A percentile compares a stretch with the other conserved stretches of the same genome.
These are phyloP conservation scores for Ceratobasidium sp. DNA, from an alignment of 1,284 basidiomycete species.

Conservation along the genomic window DNA sequence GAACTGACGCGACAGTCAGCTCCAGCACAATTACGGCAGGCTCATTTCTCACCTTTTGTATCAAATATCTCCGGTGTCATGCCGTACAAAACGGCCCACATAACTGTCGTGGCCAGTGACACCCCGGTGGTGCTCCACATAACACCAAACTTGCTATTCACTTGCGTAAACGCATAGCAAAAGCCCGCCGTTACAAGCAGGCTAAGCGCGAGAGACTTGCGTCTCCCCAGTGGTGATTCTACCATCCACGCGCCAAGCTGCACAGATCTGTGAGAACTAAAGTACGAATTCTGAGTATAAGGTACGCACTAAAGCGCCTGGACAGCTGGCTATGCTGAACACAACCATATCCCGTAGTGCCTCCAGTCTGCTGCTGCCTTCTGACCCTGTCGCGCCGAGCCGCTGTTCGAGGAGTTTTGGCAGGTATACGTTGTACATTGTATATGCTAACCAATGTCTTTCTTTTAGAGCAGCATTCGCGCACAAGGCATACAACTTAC, in stretches of 20 bases:
- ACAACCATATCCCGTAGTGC: conserved; percentile 87
- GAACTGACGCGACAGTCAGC: conserved; percentile 62
- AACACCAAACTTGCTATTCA: conserved; percentile 73
- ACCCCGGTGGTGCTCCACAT: conserved; percentile 85
- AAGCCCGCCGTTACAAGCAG: conserved; percentile 86
- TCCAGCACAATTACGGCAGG: neutral
- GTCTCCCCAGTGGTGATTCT: conserved; percentile 81
- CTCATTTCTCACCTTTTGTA: conserved; percentile 59
- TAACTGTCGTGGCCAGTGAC: conserved; percentile 84
- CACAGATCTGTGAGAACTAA: conserved; percentile 27
- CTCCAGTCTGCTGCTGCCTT: conserved; percentile 62
- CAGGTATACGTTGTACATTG: conserved; percentile 97
- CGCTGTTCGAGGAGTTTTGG: conserved; percentile 87
- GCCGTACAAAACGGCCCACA: conserved; percentile 92
- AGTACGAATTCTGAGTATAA: conserved; percentile 11
- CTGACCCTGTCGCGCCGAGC: conserved; percentile 52
- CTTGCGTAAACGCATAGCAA: conserved; percentile 79
- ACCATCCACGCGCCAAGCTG: conserved; percentile 93
- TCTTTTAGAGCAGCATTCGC: neutral
- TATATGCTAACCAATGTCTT: conserved; percentile 70
- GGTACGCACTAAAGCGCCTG: conserved; percentile 80
- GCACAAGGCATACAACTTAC: conserved; percentile 61
- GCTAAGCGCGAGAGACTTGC: conserved; percentile 81
- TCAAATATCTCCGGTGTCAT: conserved; percentile 94
- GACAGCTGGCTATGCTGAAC: conserved; percentile 87